Evolutionary conservation across 2,329 filamentous ascomycete genomes (phyloP), one percentile per base, ranked within the genome.

Genomic region (Penicillium occitanis): DNA sequence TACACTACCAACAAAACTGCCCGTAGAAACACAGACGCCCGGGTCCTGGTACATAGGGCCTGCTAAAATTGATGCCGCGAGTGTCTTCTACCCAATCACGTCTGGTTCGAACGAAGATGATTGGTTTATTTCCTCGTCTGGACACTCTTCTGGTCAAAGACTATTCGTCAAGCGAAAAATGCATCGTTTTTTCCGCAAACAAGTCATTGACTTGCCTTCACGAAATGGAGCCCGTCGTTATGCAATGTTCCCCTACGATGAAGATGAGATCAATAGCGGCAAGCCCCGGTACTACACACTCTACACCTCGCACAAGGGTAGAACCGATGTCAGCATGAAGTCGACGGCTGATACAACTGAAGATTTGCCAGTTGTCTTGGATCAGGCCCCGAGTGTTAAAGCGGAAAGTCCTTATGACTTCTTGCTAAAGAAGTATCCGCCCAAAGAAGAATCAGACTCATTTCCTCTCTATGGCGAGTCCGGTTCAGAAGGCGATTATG

Each of bases 391-490:
- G 17, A 46, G 22, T 8, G 35, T 50, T 4, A 60, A 69, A 3
- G 42, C 63, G 0, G 65, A 66, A 40, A 71, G 73, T 60, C 70
- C 72, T 1, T 74, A 74, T 53, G 70, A 74, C 17, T 75, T 76
- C 64, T 70, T 82, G 14, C 71, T 84, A 7, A 69, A 79, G 17
- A 82, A 81, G 66, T 83, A 84, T 64, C 71, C 72, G 7, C 68
- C 77, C 35, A 72, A 75, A 44, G 77, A 76, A 33, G 76, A 77
- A 11, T 80, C 84, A 59, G 75, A 83, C 25, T 70, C 80, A 10
- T 75, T 85, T 6, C 85, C 86, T 19, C 25, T 79, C 0, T 86
- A 84, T 71, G 86, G 86, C 5, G 85, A 89, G 3, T 89, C 87
- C 0, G 79, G 77, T 1, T 79, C 79, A 7, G 79, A 81, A 70